phyloP scores from a whole-genome alignment of 116 monocot species.

The Papilionanthe hybrid region DNA sequence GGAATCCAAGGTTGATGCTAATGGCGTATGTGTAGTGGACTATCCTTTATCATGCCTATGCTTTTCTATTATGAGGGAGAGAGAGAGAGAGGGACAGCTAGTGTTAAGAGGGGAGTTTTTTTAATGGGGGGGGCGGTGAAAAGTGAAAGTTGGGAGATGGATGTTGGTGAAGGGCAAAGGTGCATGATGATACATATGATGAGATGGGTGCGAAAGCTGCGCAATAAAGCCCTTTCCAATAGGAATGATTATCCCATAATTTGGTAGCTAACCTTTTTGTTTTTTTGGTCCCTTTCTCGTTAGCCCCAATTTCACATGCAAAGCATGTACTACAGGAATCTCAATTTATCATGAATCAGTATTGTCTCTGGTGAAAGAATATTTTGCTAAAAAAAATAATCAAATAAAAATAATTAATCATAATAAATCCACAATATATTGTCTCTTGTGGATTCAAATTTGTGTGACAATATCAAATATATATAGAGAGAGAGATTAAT shows the following conservation, averaged over 20 bases:
- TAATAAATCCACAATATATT: too few relatives aligned
- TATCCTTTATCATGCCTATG: too few relatives aligned
- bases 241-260: slow-evolving; percentile 66
- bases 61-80: neutral
- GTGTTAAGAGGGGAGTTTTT: neutral
- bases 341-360: neutral
- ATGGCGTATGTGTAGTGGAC: neutral
- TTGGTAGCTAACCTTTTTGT: slow-evolving; percentile 20
- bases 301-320: neutral
- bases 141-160: slow-evolving; percentile 21
- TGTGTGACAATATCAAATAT: too few relatives aligned
- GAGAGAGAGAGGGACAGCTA: neutral
- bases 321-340: neutral
- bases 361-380: neutral
- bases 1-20: neutral
- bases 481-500: too few relatives aligned
- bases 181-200: slow-evolving; percentile 70
- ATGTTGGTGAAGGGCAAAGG: slow-evolving; percentile 16
- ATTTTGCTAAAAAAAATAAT: neutral
- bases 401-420: too few relatives aligned
- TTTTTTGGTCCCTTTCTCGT: neutral
- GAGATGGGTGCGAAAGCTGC: slow-evolving; percentile 15
- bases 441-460: too few relatives aligned
- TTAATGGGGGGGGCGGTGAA: slow-evolving; percentile 20
- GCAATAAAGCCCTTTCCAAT: slow-evolving; percentile 26